Conservation (phyloP, 352 stramenopile genomes). For the Phytophthora sansomeana region DNA sequence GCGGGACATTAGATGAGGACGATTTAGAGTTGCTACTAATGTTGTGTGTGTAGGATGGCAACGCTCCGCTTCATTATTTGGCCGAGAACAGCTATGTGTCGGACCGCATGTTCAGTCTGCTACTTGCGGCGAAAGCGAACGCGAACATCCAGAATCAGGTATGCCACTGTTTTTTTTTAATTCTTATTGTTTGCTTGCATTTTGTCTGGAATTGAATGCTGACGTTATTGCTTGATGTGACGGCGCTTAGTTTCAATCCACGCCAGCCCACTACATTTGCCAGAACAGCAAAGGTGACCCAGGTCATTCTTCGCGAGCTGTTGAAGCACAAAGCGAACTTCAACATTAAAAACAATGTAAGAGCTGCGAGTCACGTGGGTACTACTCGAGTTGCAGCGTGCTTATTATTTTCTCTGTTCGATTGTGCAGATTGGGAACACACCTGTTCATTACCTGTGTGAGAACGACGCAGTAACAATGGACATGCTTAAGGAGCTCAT, state of each 20-base stretch:
- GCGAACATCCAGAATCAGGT: conserved; percentile 79
- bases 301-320: conserved; percentile 52
- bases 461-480: conserved; percentile 67
- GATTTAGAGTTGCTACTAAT: not conserved
- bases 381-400: not conserved
- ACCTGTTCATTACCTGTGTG: conserved; percentile 74
- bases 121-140: conserved; percentile 55
- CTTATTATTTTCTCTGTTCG: conserved; percentile 8
- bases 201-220: not conserved
- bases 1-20: not conserved
- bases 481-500: conserved; percentile 72
- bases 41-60: conserved; percentile 54
- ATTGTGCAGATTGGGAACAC: conserved; percentile 74
- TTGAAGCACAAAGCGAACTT: conserved; percentile 72
- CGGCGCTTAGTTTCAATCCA: conserved; percentile 68
- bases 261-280: conserved; percentile 75
- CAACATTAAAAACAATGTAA: conserved; percentile 80
- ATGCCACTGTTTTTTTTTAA: not conserved
- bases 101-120: conserved; percentile 42
- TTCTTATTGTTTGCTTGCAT: not conserved
- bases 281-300: conserved; percentile 65
- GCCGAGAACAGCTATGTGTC: conserved; percentile 57
- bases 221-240: not conserved
- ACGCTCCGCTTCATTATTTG: conserved; percentile 71
- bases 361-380: not conserved